Conservation (phyloP, 192 early-diverging fungal species). For the Backusella sp. region DNA sequence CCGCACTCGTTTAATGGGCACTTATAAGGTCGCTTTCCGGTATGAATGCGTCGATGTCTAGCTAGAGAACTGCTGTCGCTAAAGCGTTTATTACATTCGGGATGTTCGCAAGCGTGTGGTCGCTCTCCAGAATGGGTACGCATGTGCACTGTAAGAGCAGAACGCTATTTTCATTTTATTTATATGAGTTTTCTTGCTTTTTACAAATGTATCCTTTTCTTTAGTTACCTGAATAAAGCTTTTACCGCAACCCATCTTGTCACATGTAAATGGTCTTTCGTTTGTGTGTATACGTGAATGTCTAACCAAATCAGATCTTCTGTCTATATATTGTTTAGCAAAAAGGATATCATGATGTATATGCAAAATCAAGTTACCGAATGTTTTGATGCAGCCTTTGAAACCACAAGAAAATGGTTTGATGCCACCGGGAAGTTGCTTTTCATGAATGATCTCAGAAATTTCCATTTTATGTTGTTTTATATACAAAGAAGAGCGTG, state of each 20-base stretch:
- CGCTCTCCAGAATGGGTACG: conserved; percentile 73
- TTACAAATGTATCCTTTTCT: too few species aligned
- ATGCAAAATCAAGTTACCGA: conserved; percentile 42
- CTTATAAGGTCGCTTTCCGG: conserved; percentile 40
- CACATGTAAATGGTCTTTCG: conserved; percentile 69
- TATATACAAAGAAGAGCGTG: background rate
- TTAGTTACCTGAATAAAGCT: conserved; percentile 64
- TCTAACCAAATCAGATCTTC: conserved; percentile 65
- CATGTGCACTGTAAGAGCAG: conserved; percentile 75
- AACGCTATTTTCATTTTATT: conserved; percentile 39
- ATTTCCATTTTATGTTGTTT: conserved; percentile 47
- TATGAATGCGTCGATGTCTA: conserved; percentile 65
- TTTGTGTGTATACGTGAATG: conserved; percentile 78
- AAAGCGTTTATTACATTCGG: conserved; percentile 73
- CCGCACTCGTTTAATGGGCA: conserved; percentile 31
- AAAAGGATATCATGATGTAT: background rate
- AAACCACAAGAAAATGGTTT: conserved; percentile 57
- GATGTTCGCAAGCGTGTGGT: conserved; percentile 63
- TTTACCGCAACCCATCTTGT: conserved; percentile 63
- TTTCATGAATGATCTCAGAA: conserved; percentile 50
- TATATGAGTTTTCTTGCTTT: conserved; percentile 20
- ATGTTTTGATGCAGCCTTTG: conserved; percentile 65
- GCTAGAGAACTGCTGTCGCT: conserved; percentile 74
- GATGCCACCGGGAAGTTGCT: conserved; percentile 41
- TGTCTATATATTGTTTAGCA: conserved; percentile 10